Evolutionary conservation across 2,329 filamentous ascomycete species (phyloP).

Genomic region (Ampelomyces quisqualis): DNA sequence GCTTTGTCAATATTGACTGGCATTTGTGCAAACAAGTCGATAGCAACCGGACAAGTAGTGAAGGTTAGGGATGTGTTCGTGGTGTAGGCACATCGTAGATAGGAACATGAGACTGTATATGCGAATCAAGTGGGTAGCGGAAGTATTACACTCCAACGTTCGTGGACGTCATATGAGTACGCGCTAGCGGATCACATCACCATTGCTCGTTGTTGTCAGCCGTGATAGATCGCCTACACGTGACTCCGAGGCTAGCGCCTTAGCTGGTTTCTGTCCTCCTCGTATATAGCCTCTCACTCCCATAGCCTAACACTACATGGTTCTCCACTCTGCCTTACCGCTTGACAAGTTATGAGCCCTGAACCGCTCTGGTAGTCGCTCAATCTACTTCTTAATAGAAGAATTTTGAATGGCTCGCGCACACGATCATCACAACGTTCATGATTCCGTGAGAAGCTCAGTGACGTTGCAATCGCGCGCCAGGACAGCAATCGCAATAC

Average conservation of each 20-base stretch:
- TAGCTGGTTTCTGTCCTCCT: too few species aligned
- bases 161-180: too few species aligned
- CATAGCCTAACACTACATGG: neutral
- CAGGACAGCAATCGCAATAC: neutral
- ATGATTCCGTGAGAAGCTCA: neutral
- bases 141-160: too few species aligned
- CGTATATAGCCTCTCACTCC: neutral
- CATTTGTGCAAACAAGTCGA: constrained; percentile 60
- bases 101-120: too few species aligned
- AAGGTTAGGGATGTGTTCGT: constrained; percentile 54
- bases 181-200: too few species aligned
- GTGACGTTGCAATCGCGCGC: neutral
- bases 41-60: constrained; percentile 58
- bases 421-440: neutral
- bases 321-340: neutral
- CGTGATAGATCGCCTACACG: too few species aligned
- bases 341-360: neutral
- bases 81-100: too few species aligned
- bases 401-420: neutral
- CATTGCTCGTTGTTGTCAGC: too few species aligned
- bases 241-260: too few species aligned
- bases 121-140: too few species aligned
- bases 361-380: neutral
- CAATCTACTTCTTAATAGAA: neutral
- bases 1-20: constrained; percentile 61